Conservation (phyloP, 2,329 filamentous ascomycete species). For the Aureobasidium sp. region DNA sequence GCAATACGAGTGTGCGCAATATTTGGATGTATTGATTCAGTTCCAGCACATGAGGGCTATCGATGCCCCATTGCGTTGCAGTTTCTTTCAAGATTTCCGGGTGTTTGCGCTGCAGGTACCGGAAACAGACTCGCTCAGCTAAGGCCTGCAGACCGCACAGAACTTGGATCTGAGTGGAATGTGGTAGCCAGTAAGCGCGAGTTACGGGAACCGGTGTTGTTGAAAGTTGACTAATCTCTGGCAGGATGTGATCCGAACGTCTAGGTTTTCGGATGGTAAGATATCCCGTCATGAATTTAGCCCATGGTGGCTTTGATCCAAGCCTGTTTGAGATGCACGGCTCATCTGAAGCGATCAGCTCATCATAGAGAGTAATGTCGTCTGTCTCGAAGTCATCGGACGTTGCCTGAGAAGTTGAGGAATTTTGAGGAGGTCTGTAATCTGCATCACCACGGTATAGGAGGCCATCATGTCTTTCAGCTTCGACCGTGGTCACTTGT, state of each 20-base stretch:
- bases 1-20: not conserved
- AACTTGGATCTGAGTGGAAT: not conserved
- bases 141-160: not conserved
- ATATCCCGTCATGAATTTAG: not conserved
- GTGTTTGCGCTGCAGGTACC: not conserved
- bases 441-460: not conserved
- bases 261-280: not conserved
- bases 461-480: not conserved
- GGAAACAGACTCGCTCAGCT: not conserved
- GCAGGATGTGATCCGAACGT: not conserved
- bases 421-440: not conserved
- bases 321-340: no score
- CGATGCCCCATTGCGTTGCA: not conserved
- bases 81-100: not conserved
- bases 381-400: not conserved
- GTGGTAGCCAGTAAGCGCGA: not conserved
- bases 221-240: not conserved
- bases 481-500: not conserved
- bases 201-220: not conserved
- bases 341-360: not conserved
- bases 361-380: not conserved
- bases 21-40: not conserved
- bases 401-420: not conserved
- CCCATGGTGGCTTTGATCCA: not conserved
- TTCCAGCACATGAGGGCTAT: not conserved